Conservation (phyloP, 2,329 filamentous ascomycete species). For the Fusarium nurragi region DNA sequence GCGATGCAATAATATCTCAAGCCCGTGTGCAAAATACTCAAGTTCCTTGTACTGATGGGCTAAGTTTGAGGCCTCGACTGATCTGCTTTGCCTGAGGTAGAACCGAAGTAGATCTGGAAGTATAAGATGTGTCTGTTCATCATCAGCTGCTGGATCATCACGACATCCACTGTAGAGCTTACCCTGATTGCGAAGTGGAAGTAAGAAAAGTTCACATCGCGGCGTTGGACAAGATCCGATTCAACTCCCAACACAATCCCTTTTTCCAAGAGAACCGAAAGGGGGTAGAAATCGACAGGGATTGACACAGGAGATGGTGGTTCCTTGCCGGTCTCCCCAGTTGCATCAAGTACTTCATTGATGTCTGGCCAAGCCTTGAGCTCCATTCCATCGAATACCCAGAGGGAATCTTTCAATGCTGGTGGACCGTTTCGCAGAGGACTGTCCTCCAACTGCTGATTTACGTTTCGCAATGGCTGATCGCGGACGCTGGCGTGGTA, state of each 20-base stretch:
- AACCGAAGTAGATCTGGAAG: slow-evolving; percentile 86
- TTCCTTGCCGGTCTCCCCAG: slow-evolving; percentile 72
- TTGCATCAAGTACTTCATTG: slow-evolving; percentile 80
- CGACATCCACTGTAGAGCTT: slow-evolving; percentile 50
- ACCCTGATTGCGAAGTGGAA: slow-evolving; percentile 89
- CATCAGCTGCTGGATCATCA: slow-evolving; percentile 5
- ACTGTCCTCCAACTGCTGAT: slow-evolving; percentile 39
- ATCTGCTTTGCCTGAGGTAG: slow-evolving; percentile 78
- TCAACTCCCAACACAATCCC: slow-evolving; percentile 92
- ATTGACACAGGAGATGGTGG: slow-evolving; percentile 79
- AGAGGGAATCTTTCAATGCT: slow-evolving; percentile 84
- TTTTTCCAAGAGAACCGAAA: slow-evolving; percentile 88
- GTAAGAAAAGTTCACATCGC: slow-evolving; percentile 90
- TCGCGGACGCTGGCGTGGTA: slow-evolving; percentile 95
- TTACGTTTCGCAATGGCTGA: slow-evolving; percentile 63
- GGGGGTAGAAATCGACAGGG: slow-evolving; percentile 92
- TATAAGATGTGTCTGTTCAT: slow-evolving; percentile 83
- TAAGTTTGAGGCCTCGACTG: slow-evolving; percentile 81
- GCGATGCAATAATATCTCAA: slow-evolving; percentile 91
- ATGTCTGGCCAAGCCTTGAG: slow-evolving; percentile 91
- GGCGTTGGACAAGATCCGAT: slow-evolving; percentile 89
- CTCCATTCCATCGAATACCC: slow-evolving; percentile 90
- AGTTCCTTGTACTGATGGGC: slow-evolving; percentile 87
- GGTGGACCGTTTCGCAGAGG: slow-evolving; percentile 43
- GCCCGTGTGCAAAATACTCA: slow-evolving; percentile 90